Percentiles rank a stretch among this genome's conserved stretches.
Evolutionary conservation across 345 rosid species (phyloP).

Genomic region (Lenwebbia sp.): DNA sequence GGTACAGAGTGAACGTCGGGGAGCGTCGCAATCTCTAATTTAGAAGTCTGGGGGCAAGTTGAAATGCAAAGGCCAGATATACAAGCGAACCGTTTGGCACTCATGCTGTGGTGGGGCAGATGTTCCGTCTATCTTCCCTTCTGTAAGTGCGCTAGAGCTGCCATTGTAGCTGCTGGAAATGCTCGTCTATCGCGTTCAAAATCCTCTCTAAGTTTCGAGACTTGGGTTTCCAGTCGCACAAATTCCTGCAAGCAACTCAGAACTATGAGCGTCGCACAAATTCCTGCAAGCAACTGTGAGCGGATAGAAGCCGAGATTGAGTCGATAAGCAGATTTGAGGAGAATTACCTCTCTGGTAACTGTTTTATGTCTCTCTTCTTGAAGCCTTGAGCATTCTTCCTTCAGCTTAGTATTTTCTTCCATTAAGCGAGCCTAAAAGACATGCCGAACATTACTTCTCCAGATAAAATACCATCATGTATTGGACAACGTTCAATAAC

Average conservation of each 20-base stretch:
- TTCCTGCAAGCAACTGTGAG: not conserved
- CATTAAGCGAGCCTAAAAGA: not conserved
- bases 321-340: not conserved
- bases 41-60: not conserved
- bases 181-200: not conserved
- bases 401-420: slow-evolving; percentile 1
- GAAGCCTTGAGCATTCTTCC: not conserved
- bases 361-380: not conserved
- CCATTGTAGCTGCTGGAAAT: slow-evolving; percentile 1
- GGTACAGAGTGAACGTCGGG: not conserved
- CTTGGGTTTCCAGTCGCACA: not conserved
- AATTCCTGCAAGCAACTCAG: not conserved
- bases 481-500: not conserved
- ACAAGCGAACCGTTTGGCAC: not conserved
- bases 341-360: not conserved
- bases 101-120: not conserved
- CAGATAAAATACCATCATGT: not conserved
- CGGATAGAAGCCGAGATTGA: not conserved
- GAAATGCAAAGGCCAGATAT: not conserved
- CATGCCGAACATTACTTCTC: not conserved
- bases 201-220: not conserved
- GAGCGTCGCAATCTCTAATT: not conserved
- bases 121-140: not conserved
- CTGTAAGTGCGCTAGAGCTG: not conserved
- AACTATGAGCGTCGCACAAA: not conserved